A percentile compares a stretch with the other conserved stretches of the same genome.
Evolutionary conservation across 73 alveolate genomes (phyloP).

Genomic region (Diophrys sp.): DNA sequence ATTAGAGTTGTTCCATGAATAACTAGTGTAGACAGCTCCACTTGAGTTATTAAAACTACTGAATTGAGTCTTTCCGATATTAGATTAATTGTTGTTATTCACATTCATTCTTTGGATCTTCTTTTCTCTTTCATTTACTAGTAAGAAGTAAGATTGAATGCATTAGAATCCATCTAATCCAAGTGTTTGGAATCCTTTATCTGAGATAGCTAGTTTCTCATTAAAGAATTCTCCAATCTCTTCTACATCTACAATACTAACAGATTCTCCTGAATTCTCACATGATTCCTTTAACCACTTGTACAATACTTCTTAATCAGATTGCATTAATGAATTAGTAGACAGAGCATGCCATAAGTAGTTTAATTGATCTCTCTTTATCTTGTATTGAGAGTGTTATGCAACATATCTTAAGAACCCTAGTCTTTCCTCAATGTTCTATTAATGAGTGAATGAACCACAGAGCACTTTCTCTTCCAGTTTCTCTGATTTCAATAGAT

Average conservation of each 20-base stretch:
- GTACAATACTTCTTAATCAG: conserved; percentile 49
- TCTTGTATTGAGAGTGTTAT: conserved; percentile 12
- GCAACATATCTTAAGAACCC: conserved; percentile 31
- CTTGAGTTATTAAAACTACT: conserved; percentile 19
- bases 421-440: conserved; percentile 32
- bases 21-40: conserved; percentile 27
- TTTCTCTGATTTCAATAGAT: neutral
- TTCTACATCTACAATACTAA: conserved; percentile 36
- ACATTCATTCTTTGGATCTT: neutral
- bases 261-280: conserved; percentile 1
- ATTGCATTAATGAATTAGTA: conserved; percentile 16
- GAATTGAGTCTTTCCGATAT: conserved; percentile 3
- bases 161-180: conserved; percentile 76
- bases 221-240: conserved; percentile 56
- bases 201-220: conserved; percentile 51
- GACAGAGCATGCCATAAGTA: conserved; percentile 38
- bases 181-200: conserved; percentile 36
- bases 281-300: conserved; percentile 53
- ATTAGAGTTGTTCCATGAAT: conserved; percentile 30
- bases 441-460: conserved; percentile 41
- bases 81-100: too few relatives aligned
- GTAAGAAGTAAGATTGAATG: conserved; percentile 66
- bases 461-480: conserved; percentile 16
- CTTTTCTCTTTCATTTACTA: conserved; percentile 55
- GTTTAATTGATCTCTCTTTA: conserved; percentile 21